Base-by-base conservation (phyloP, 176 grass and related monocot genomes). In the Juncus inflexus region DNA sequence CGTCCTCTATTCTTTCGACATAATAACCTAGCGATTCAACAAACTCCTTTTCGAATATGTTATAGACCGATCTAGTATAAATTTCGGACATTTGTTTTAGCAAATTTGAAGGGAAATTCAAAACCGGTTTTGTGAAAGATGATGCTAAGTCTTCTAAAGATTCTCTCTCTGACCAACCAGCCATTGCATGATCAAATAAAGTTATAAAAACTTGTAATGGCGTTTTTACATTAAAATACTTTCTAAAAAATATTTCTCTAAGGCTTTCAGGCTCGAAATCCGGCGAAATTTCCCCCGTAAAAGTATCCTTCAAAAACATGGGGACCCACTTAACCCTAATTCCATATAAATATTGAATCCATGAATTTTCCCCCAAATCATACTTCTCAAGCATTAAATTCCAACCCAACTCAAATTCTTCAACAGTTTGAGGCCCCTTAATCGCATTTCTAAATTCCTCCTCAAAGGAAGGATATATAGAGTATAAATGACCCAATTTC, bases 101-200 rank as follows among this genome's bases (percentile, higher is more conserved):
- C 56, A 84, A 69, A 72, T 74, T 87, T 63, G 74, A 90, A 58
- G 88, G 78, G 52, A 76, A 76, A 69, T 62, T 79, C 57, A 87
- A 52, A 77, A 82, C 36, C 75, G 78, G 81, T 52, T 59, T 79
- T n/a, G 66, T 91, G 72, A 81, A 91, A 73, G 70, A 81, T 36
- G 81, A 64, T 70, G 89, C 81, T 36, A 87, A 74, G 69, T 91
- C 84, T 84, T 87, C 81, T 59, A 87, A 60, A 55, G 77, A 58
- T 73, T 87, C 81, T 58, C 50, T 83, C 76, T 87, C 81, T 62
- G 52, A 81, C 83, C 75, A 87, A 60, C 78, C 81, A 52, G 68
- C 37, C 78, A 91, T 87, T 36, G 74, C 75, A 75, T 91, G 80
- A 55, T 91, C 81, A 71, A 90, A 73, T 19, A 91, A 61, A 69